phyloP scores from a whole-genome alignment of 1,139 yeast species.

The Zhuliangozyma parablackwelliae region DNA sequence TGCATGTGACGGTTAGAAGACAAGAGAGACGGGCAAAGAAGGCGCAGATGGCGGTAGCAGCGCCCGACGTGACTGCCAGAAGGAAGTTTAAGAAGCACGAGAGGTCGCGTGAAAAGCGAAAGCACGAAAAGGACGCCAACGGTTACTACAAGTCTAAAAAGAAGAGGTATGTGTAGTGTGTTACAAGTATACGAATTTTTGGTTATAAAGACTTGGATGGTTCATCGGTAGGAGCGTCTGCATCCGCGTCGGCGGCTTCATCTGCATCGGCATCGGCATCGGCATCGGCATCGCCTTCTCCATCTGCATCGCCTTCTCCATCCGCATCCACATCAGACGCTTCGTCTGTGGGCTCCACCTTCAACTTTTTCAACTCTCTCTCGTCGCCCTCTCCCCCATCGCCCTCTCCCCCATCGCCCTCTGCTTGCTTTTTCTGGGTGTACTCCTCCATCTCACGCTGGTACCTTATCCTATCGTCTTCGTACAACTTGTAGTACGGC shows the following conservation, averaged over 20 bases:
- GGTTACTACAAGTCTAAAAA: conserved; percentile 71
- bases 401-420: conserved; percentile 1
- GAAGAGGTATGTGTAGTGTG: conserved; percentile 17
- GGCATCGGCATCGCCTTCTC: too few species aligned
- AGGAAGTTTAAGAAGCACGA: conserved; percentile 74
- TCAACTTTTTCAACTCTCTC: conserved; percentile 39
- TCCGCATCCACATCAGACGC: too few species aligned
- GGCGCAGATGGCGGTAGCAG: conserved; percentile 70
- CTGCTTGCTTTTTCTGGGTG: conserved; percentile 28
- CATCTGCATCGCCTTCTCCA: too few species aligned
- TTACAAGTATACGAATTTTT: neutral
- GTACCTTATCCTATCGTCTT: conserved; percentile 75
- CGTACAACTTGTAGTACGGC: conserved; percentile 74
- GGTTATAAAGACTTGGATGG: neutral
- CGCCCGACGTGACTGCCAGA: conserved; percentile 78
- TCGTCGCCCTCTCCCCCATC: conserved; percentile 14
- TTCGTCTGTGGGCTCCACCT: conserved; percentile 8
- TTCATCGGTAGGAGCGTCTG: conserved; percentile 9
- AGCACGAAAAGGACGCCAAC: conserved; percentile 66
- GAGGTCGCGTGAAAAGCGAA: conserved; percentile 72
- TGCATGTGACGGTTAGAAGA: conserved; percentile 56
- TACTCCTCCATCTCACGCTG: conserved; percentile 69
- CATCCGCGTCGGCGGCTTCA: conserved; percentile 7
- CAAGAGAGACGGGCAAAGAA: conserved; percentile 72
- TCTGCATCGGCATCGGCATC: neutral